Conservation (phyloP, 2,329 filamentous ascomycete genomes). For the Fusarium redolens region DNA sequence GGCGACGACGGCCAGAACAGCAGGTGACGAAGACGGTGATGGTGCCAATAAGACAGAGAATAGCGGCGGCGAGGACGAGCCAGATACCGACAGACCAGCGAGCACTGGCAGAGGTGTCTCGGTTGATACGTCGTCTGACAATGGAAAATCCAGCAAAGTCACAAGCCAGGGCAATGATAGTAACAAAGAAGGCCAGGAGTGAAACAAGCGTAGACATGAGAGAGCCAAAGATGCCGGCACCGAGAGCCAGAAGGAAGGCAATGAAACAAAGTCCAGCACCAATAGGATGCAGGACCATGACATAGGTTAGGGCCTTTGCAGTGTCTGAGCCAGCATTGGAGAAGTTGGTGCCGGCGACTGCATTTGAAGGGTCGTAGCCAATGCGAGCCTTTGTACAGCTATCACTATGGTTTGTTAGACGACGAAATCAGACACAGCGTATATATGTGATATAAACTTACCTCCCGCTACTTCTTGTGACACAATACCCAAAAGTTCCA, state of each 20-base stretch:
- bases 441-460: slow-evolving; percentile 7
- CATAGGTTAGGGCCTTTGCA: slow-evolving; percentile 63
- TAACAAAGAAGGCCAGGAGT: slow-evolving; percentile 62
- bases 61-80: slow-evolving; percentile 67
- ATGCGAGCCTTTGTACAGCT: slow-evolving; percentile 60
- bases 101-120: slow-evolving; percentile 56
- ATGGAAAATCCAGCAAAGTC: slow-evolving; percentile 70
- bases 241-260: slow-evolving; percentile 66
- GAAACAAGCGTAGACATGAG: slow-evolving; percentile 63
- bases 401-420: slow-evolving; percentile 49
- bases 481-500: slow-evolving; percentile 72
- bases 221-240: slow-evolving; percentile 63
- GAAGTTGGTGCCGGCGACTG: slow-evolving; percentile 57
- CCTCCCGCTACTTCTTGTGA: slow-evolving; percentile 44
- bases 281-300: slow-evolving; percentile 72
- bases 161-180: slow-evolving; percentile 61
- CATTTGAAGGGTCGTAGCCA: slow-evolving; percentile 66
- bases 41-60: slow-evolving; percentile 65
- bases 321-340: slow-evolving; percentile 57
- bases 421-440: background rate
- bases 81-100: slow-evolving; percentile 67
- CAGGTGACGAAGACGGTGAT: slow-evolving; percentile 71
- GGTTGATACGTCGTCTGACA: slow-evolving; percentile 64
- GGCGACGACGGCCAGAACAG: slow-evolving; percentile 62
- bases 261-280: slow-evolving; percentile 68